Conservation (phyloP, 306 rosid species). For the Trifolium dubium region DNA sequence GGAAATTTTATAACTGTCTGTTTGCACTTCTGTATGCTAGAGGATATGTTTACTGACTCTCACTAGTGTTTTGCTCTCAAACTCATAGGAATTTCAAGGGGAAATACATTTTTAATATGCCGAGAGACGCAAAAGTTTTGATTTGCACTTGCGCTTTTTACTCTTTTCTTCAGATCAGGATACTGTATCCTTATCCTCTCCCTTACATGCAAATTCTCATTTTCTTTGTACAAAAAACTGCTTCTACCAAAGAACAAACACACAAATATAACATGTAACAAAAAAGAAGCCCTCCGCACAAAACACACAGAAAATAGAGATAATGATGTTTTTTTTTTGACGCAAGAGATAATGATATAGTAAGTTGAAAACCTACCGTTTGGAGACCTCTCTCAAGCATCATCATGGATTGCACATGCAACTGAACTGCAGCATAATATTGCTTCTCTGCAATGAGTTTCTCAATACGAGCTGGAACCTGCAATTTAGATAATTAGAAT, state of each 20-base stretch:
- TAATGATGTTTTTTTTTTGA: no score
- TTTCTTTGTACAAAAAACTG: slow-evolving; percentile 9
- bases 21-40: slow-evolving; percentile 19
- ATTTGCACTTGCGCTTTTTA: background rate
- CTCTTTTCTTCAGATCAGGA: slow-evolving; percentile 16
- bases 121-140: slow-evolving; percentile 29
- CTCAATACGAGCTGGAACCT: slow-evolving; percentile 97
- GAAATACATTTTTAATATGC: slow-evolving; percentile 27
- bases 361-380: slow-evolving; percentile 64
- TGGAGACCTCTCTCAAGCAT: slow-evolving; percentile 98
- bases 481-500: slow-evolving; percentile 46
- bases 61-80: background rate
- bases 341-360: slow-evolving; percentile 9
- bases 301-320: slow-evolving; percentile 14
- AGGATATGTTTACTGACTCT: slow-evolving; percentile 6
- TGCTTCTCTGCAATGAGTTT: slow-evolving; percentile 90
- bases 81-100: slow-evolving; percentile 23
- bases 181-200: slow-evolving; percentile 15
- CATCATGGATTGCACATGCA: slow-evolving; percentile 83
- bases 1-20: background rate
- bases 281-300: slow-evolving; percentile 24
- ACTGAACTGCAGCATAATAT: slow-evolving; percentile 95
- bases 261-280: slow-evolving; percentile 8
- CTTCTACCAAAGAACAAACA: slow-evolving; percentile 13
- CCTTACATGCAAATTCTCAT: slow-evolving; percentile 4